These are phyloP conservation scores for Erysimum cheiri DNA, from an alignment of 441 rosid species.

Conservation along the genomic window DNA sequence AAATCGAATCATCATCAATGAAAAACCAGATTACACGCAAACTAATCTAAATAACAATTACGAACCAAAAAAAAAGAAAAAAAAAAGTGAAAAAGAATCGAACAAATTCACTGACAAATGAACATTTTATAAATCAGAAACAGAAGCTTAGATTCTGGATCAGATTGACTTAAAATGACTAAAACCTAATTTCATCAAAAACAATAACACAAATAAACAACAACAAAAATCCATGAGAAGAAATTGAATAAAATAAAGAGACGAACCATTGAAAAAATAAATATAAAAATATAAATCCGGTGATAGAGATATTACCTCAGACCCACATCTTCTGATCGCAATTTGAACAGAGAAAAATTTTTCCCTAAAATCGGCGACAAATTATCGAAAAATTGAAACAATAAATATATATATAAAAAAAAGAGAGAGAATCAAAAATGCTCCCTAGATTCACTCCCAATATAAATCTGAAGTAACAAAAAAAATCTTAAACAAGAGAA, in stretches of 20 bases:
- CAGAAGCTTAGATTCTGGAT: constrained; percentile 28
- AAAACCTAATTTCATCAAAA: constrained; percentile 36
- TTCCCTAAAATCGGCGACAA: constrained; percentile 29
- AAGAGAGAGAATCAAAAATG: constrained; percentile 15
- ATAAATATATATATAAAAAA: neutral
- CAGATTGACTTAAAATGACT: constrained; percentile 28
- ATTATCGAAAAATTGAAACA: constrained; percentile 32
- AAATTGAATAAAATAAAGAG: neutral
- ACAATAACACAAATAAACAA: neutral
- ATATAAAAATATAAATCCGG: neutral
- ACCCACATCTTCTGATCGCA: constrained; percentile 41
- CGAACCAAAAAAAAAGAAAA: neutral
- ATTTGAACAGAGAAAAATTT: constrained; percentile 27
- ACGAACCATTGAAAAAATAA: neutral
- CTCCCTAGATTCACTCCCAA: constrained; percentile 37
- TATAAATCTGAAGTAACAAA: neutral
- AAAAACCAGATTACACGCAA: constrained; percentile 36
- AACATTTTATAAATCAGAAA: constrained; percentile 1
- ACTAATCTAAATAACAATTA: constrained; percentile 21
- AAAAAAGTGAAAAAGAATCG: constrained; percentile 22
- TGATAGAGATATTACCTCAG: constrained; percentile 41
- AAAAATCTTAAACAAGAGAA: neutral
- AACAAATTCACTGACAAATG: constrained; percentile 12
- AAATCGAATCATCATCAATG: constrained; percentile 13
- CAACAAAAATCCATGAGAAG: neutral